phyloP scores from a whole-genome alignment of 2,329 filamentous ascomycete species.

The Calonectria multiphialidica region DNA sequence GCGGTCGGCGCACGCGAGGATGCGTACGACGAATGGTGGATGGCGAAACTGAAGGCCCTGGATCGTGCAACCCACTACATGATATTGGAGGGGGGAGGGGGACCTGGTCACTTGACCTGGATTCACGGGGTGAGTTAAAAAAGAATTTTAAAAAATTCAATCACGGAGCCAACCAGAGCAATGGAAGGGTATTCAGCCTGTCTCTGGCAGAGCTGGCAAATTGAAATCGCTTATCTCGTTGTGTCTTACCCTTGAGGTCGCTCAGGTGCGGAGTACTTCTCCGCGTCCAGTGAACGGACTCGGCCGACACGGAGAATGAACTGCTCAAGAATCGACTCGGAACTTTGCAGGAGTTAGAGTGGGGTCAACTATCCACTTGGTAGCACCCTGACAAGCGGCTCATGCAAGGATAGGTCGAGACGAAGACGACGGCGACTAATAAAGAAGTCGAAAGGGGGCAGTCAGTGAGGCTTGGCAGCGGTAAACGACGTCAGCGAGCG shows the following conservation, averaged over 20 bases:
- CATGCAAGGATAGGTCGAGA: constrained; percentile 11
- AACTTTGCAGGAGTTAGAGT: neutral
- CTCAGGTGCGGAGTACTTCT: neutral
- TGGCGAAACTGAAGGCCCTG: neutral
- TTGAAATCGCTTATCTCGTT: neutral
- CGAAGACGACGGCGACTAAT: constrained; percentile 1
- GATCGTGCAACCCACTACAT: constrained; percentile 7
- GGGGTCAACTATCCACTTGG: constrained; percentile 9
- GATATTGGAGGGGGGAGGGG: neutral
- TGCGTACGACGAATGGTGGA: neutral
- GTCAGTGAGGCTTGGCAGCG: constrained; percentile 4
- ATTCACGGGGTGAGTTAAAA: neutral
- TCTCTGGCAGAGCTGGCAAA: neutral
- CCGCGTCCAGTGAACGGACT: neutral
- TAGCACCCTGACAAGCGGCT: constrained; percentile 12
- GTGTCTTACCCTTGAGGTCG: neutral
- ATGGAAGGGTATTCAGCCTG: neutral
- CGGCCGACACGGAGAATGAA: constrained; percentile 11
- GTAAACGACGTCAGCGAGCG: constrained; percentile 5
- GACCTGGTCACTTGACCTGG: neutral
- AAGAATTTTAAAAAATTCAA: no score
- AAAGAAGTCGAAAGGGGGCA: neutral
- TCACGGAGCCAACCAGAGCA: neutral
- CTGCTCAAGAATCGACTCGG: neutral
- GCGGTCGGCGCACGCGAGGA: neutral